These are phyloP conservation scores for Seiridium cupressi DNA, from an alignment of 2,329 filamentous ascomycete species.

Conservation along the genomic window DNA sequence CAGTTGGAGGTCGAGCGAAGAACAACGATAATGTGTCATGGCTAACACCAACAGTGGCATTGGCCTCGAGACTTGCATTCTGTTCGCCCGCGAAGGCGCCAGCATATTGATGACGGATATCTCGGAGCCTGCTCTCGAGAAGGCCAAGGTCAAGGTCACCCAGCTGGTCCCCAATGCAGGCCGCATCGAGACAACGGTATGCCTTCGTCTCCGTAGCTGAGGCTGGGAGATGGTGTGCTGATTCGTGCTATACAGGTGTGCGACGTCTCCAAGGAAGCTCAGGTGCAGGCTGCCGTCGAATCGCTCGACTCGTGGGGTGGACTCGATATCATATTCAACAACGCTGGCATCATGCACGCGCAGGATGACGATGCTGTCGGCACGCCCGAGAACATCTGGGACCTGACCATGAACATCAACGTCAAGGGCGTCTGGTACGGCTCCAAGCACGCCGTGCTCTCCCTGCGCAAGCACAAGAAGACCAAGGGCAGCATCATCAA, in stretches of 20 bases:
- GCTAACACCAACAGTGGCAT: constrained; percentile 64
- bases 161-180: constrained; percentile 63
- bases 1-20: neutral
- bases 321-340: constrained; percentile 93
- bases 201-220: constrained; percentile 6
- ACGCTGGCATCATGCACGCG: constrained; percentile 94
- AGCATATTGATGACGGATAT: constrained; percentile 84
- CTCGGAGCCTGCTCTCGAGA: constrained; percentile 73
- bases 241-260: constrained; percentile 38
- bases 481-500: constrained; percentile 82
- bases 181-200: constrained; percentile 59
- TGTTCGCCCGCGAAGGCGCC: constrained; percentile 87
- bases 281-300: constrained; percentile 74
- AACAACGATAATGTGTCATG: neutral
- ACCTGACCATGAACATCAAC: constrained; percentile 90
- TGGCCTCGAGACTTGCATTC: constrained; percentile 85
- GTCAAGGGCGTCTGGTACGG: constrained; percentile 99
- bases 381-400: constrained; percentile 90
- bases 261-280: constrained; percentile 83
- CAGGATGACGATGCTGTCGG: constrained; percentile 76
- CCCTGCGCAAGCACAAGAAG: constrained; percentile 79
- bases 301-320: constrained; percentile 81
- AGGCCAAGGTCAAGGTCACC: constrained; percentile 72
- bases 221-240: neutral
- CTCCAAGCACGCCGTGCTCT: constrained; percentile 84